Conservation (phyloP, 163 green algal genomes). For the Scenedesmus sp. region DNA sequence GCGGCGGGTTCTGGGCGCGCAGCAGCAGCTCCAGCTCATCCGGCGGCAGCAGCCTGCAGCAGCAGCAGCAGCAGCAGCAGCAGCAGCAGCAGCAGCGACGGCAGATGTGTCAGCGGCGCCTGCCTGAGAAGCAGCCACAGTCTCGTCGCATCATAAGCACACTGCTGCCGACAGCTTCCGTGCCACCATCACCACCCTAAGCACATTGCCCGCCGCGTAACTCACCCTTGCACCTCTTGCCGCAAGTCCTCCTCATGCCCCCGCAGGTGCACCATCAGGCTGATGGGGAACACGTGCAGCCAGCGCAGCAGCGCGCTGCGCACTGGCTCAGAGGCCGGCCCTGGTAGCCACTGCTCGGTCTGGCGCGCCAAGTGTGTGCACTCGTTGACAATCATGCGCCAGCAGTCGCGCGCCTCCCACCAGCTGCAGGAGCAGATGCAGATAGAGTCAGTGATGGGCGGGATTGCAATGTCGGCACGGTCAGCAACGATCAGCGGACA, state of each 20-base stretch:
- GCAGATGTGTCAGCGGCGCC: not conserved
- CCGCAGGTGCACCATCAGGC: constrained; percentile 38
- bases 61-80: not conserved
- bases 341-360: constrained; percentile 44
- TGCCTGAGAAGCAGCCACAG: not conserved
- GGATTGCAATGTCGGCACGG: not conserved
- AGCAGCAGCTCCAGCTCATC: constrained; percentile 37
- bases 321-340: not conserved
- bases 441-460: not conserved
- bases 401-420: constrained; percentile 49
- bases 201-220: not conserved
- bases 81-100: not conserved
- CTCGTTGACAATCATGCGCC: constrained; percentile 42
- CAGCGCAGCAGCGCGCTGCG: constrained; percentile 45
- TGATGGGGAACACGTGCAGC: constrained; percentile 46
- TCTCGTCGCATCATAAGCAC: not conserved
- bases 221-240: not conserved
- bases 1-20: constrained; percentile 5
- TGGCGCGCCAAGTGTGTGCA: constrained; percentile 45
- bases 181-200: not conserved
- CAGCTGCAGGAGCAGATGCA: constrained; percentile 11
- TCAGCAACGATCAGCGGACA: not conserved
- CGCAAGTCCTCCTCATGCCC: constrained; percentile 21
- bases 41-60: constrained; percentile 9
- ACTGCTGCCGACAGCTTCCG: not conserved